A percentile compares a stretch with the other conserved stretches of the same genome.
Conservation (phyloP, 352 stramenopile species). For the Phytopythium mirpurense region DNA sequence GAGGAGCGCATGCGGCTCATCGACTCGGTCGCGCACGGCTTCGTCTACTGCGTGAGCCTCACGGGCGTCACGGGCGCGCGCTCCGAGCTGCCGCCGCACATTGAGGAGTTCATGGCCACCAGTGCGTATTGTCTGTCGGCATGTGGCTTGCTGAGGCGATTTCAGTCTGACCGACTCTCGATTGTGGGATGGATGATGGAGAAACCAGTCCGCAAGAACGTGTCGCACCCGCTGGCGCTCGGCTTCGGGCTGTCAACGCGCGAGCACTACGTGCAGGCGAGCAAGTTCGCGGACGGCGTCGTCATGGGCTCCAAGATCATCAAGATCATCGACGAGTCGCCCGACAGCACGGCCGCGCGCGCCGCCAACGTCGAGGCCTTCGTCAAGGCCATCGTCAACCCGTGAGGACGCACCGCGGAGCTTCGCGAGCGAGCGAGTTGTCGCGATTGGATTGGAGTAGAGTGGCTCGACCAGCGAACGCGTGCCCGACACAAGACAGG, state of each 20-base stretch:
- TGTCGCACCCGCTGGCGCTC: conserved; percentile 90
- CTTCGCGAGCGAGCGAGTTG: too few relatives aligned
- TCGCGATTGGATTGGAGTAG: too few relatives aligned
- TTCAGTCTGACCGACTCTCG: too few relatives aligned
- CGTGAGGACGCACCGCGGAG: too few relatives aligned
- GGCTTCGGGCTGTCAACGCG: conserved; percentile 97
- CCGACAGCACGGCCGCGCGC: conserved; percentile 46
- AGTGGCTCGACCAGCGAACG: too few relatives aligned
- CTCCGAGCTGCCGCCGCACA: conserved; percentile 86
- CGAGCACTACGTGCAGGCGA: conserved; percentile 89
- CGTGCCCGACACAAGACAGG: too few relatives aligned
- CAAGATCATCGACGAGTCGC: conserved; percentile 75
- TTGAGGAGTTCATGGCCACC: conserved; percentile 92
- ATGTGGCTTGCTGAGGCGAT: too few relatives aligned
- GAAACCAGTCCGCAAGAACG: conserved; percentile 78
- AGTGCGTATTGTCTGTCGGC: conserved; percentile 34
- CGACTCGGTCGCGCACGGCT: conserved; percentile 64
- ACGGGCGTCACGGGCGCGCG: conserved; percentile 94
- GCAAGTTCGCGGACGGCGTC: conserved; percentile 88
- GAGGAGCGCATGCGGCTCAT: conserved; percentile 91
- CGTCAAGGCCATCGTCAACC: conserved; percentile 67
- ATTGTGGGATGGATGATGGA: too few relatives aligned
- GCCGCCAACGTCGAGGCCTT: conserved; percentile 74
- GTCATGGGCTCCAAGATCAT: conserved; percentile 89
- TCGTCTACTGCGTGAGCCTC: conserved; percentile 86